Evolutionary conservation across 2,329 filamentous ascomycete genomes (phyloP).

Genomic region (Xenoacremonium recifei): DNA sequence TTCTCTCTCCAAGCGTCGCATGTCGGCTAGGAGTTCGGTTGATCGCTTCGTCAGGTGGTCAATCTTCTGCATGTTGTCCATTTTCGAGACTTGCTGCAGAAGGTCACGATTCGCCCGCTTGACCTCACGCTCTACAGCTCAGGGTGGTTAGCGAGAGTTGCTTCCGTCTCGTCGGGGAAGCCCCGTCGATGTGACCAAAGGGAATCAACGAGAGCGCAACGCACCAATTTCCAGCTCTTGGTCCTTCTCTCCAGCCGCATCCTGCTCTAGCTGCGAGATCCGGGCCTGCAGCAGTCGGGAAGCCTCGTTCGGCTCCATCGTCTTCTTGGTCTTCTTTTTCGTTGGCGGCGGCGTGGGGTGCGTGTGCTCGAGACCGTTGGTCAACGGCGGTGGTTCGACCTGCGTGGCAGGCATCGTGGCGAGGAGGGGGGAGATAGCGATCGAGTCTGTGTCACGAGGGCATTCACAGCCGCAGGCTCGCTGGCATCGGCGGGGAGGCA

Average conservation of each 20-base stretch:
- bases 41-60: constrained; percentile 89
- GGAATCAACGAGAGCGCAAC: constrained; percentile 25
- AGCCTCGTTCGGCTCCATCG: constrained; percentile 80
- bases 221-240: constrained; percentile 94
- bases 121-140: constrained; percentile 76
- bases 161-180: no score
- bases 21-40: constrained; percentile 85
- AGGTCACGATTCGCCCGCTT: constrained; percentile 92
- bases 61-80: constrained; percentile 88
- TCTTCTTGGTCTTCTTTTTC: constrained; percentile 88
- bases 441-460: constrained; percentile 20
- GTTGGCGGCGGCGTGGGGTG: constrained; percentile 43
- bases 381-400: constrained; percentile 37
- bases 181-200: no score
- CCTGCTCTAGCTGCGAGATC: constrained; percentile 92
- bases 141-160: no score
- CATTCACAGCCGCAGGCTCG: constrained; percentile 11
- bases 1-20: constrained; percentile 93
- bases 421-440: constrained; percentile 15
- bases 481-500: no score
- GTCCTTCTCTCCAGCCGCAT: constrained; percentile 90
- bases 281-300: constrained; percentile 89
- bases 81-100: constrained; percentile 82
- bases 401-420: constrained; percentile 40
- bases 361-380: constrained; percentile 41